These are phyloP conservation scores for Penicillium goetzii DNA, from an alignment of 495 filamentous ascomycete species.

Conservation along the genomic window DNA sequence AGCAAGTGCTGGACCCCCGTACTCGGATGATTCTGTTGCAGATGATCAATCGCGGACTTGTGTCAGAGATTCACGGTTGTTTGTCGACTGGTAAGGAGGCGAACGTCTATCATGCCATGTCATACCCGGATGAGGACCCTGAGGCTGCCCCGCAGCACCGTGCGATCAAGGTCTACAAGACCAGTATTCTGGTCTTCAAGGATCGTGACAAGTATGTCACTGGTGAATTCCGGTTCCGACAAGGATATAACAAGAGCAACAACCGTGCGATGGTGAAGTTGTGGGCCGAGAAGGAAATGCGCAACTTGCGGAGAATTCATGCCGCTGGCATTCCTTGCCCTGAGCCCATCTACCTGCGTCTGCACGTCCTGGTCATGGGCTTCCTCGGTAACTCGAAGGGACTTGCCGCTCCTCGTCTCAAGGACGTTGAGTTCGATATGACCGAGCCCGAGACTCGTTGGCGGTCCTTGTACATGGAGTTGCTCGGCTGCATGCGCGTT, in stretches of 20 bases:
- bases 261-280: constrained; percentile 95
- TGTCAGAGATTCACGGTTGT: constrained; percentile 87
- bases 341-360: constrained; percentile 82
- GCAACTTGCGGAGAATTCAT: constrained; percentile 84
- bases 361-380: constrained; percentile 90
- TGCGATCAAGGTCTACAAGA: constrained; percentile 98
- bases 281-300: constrained; percentile 98
- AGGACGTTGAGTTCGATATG: constrained; percentile 68
- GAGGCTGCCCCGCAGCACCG: constrained; percentile 59
- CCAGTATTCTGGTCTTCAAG: constrained; percentile 93
- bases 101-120: constrained; percentile 88
- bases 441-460: constrained; percentile 64
- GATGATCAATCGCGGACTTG: constrained; percentile 83
- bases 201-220: constrained; percentile 93
- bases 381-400: constrained; percentile 90
- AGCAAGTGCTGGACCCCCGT: constrained; percentile 90
- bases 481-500: constrained; percentile 84
- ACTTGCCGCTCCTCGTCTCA: constrained; percentile 79
- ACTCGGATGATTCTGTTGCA: constrained; percentile 94
- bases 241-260: constrained; percentile 87
- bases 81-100: constrained; percentile 96
- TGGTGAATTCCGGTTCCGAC: constrained; percentile 82
- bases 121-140: constrained; percentile 48
- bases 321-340: constrained; percentile 85
- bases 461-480: constrained; percentile 76